Percentiles rank a stretch among this genome's conserved stretches.
phyloP scores from a whole-genome alignment of 441 rosid species.

The Cnidoscolus chayamansa region DNA sequence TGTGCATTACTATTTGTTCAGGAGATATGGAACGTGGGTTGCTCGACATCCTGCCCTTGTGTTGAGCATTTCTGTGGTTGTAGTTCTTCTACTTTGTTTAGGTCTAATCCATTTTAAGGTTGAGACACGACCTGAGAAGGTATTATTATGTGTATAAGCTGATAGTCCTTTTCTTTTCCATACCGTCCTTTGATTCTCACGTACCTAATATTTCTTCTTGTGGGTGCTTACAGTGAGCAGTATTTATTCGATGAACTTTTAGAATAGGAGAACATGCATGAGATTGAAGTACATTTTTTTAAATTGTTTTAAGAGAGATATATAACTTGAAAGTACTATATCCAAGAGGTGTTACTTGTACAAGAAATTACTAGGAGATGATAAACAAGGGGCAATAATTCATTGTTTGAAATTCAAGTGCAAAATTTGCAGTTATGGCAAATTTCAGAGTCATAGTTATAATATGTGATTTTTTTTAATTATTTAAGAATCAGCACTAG shows the following conservation, averaged over 20 bases:
- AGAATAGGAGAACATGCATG: background rate
- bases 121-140: slow-evolving; percentile 98
- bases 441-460: background rate
- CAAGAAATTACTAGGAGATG: background rate
- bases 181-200: background rate
- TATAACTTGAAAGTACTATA: background rate
- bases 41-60: slow-evolving; percentile 81
- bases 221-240: background rate
- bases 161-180: too few relatives aligned
- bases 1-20: slow-evolving; percentile 36
- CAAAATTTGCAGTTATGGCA: too few relatives aligned
- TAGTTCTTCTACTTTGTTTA: slow-evolving; percentile 79
- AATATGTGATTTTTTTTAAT: background rate
- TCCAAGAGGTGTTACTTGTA: background rate
- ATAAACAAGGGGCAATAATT: background rate
- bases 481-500: background rate
- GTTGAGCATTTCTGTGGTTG: slow-evolving; percentile 58
- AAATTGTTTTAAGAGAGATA: background rate
- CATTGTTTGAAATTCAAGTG: too few relatives aligned
- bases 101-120: slow-evolving; percentile 90
- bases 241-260: background rate
- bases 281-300: background rate
- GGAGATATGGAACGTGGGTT: slow-evolving; percentile 92
- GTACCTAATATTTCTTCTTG: background rate
- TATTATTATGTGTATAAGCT: slow-evolving; percentile 22